Base-by-base conservation (phyloP, 2,329 filamentous ascomycete species). In the Fusarium sulawesiense region DNA sequence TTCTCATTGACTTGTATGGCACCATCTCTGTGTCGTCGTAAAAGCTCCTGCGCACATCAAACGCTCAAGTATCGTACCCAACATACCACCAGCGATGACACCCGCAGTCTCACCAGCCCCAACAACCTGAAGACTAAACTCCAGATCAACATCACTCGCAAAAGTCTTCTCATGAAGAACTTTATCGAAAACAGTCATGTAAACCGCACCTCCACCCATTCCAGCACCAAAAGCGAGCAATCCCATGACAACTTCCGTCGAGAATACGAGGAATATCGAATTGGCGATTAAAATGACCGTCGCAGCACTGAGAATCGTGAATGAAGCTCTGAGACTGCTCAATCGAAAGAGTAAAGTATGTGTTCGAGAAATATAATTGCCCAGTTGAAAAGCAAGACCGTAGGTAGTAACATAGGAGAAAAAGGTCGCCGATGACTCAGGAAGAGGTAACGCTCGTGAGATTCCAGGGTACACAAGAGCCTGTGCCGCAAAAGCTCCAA, bases 91-190 rank as follows among this genome's bases (percentile, higher is more conserved):
- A 20, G 70, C 42, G 1, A 78, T 42, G 6, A 70, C 29, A 4
- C 78, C 78, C 7, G 60, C 71, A 7, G 76, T 73, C 40, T 80
- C 77, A 4, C 77, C 78, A 6, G 57, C 68, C 1, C 77, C 75
- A 1, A 76, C 72, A 2, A 67, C 44, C 18, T 79, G 76, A 0
- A 80, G 66, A 18, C 70, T 62, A n/a, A 79, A 76, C 34, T 78
- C 77, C 6, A 68, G 56, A 37, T 75, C 73, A 11, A 70, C 57
- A 1, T 64, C 73, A 2, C 67, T 47, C 3, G 64, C 65, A 1
- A 55, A 14, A 2, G 68, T 50, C 29, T 63, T 73, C 2, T 75
- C 76, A 20, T 71, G 70, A 4, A 77, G 32, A 0, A 72, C 47
- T 6, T 45, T 65, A 0, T 63, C 70, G 21, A 78, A 57, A 9